These are phyloP conservation scores for Nitzschia sp. DNA, from an alignment of 108 stramenopile genomes.

Conservation along the genomic window DNA sequence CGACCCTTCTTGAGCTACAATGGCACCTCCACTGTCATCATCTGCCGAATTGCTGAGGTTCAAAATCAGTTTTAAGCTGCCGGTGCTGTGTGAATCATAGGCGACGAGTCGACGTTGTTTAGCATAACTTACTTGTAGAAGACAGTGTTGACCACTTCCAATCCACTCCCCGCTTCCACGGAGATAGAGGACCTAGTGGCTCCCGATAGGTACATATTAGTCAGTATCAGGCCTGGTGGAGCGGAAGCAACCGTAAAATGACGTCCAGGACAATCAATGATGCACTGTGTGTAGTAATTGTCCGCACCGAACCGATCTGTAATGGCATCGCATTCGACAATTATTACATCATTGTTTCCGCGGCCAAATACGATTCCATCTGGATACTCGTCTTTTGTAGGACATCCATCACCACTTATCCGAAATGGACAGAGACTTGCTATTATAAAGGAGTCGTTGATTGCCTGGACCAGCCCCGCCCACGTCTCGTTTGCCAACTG, in stretches of 20 bases:
- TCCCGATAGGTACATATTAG: constrained; percentile 13
- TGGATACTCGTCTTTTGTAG: neutral
- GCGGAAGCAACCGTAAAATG: constrained; percentile 21
- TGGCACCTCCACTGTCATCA: constrained; percentile 7
- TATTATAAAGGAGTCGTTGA: constrained; percentile 10
- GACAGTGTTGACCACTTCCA: constrained; percentile 7
- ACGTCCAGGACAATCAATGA: constrained; percentile 34
- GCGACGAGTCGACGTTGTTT: too few species aligned
- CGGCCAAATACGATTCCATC: constrained; percentile 11
- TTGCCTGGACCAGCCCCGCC: constrained; percentile 21
- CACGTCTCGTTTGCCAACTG: constrained; percentile 20
- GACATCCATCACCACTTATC: constrained; percentile 35
- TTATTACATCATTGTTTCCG: constrained; percentile 1
- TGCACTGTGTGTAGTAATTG: constrained; percentile 10
- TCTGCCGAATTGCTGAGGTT: constrained; percentile 6
- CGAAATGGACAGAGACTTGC: constrained; percentile 31
- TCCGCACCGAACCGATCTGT: neutral
- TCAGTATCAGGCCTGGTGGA: constrained; percentile 8
- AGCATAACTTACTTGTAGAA: constrained; percentile 21
- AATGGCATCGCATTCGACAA: constrained; percentile 16
- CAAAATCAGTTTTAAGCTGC: neutral
- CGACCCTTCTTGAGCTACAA: neutral
- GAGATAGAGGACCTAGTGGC: constrained; percentile 14
- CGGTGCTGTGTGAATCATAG: too few species aligned
- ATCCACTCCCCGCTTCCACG: constrained; percentile 6